Evolutionary conservation across 2,329 filamentous ascomycete species (phyloP).

Genomic region (Fusarium sororula): DNA sequence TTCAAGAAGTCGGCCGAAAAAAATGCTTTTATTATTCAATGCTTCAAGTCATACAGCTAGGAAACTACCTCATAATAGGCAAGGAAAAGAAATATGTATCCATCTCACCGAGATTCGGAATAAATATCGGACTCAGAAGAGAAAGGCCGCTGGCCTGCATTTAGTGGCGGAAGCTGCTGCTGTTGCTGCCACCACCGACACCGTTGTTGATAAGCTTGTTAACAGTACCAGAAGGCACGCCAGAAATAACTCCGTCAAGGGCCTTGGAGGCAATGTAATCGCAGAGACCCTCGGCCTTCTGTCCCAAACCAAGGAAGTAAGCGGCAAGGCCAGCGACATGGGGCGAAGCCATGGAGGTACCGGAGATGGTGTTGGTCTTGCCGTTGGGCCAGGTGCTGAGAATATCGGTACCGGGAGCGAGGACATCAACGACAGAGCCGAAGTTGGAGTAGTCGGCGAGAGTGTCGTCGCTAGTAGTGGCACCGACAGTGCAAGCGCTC

Average conservation of each 20-base stretch:
- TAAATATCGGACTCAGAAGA: background rate
- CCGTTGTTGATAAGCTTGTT: constrained; percentile 38
- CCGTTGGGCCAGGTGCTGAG: constrained; percentile 59
- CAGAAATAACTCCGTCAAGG: constrained; percentile 17
- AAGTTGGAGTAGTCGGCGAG: constrained; percentile 63
- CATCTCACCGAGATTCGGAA: background rate
- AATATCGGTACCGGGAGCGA: constrained; percentile 59
- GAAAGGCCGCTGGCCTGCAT: background rate
- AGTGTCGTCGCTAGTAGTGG: constrained; percentile 52
- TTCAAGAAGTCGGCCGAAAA: background rate
- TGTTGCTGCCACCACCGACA: constrained; percentile 6
- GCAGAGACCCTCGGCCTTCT: constrained; percentile 33
- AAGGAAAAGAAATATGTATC: background rate
- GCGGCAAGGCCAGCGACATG: constrained; percentile 55
- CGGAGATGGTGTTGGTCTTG: constrained; percentile 52
- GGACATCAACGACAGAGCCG: constrained; percentile 59
- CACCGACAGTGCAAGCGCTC: constrained; percentile 63
- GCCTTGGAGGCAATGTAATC: constrained; percentile 32
- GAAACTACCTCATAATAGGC: background rate
- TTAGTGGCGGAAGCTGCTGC: background rate
- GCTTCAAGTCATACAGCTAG: constrained; percentile 18
- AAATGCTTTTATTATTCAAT: constrained; percentile 4
- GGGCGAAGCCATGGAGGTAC: constrained; percentile 57
- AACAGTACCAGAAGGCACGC: constrained; percentile 17
- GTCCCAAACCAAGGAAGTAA: constrained; percentile 52